Evolutionary conservation across 2,329 filamentous ascomycete genomes (phyloP).

Genomic region (Colletotrichum endophyticum): DNA sequence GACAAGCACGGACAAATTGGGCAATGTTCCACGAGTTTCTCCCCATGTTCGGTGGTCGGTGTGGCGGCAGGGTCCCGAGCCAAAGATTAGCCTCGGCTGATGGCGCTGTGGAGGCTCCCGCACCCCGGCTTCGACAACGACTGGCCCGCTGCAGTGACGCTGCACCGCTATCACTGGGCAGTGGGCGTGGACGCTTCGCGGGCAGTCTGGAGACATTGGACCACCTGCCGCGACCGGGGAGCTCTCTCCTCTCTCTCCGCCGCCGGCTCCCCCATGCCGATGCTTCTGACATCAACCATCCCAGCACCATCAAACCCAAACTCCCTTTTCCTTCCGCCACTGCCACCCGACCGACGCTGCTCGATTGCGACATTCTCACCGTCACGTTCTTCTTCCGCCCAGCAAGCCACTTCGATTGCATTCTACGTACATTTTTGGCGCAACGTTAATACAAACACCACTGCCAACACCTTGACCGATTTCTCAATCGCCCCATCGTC

Average conservation of each 20-base stretch:
- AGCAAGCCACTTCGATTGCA: not conserved
- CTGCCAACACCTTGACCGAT: not conserved
- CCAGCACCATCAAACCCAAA: not conserved
- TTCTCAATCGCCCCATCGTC: not conserved
- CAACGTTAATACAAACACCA: not conserved
- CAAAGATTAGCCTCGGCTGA: conserved; percentile 16
- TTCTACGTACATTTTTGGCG: not conserved
- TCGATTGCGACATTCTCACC: not conserved
- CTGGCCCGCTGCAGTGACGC: not conserved
- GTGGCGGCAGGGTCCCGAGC: not conserved
- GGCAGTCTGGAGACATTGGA: not conserved
- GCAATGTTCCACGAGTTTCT: conserved; percentile 11
- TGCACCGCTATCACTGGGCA: not conserved
- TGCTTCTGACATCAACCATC: conserved; percentile 11
- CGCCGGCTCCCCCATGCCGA: not conserved
- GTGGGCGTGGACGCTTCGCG: not conserved
- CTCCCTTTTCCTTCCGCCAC: not conserved
- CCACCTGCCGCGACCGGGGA: conserved; percentile 4
- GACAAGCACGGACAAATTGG: not conserved
- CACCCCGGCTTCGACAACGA: not conserved
- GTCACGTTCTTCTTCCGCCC: not conserved
- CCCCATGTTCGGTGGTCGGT: not conserved
- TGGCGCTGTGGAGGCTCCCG: conserved; percentile 6
- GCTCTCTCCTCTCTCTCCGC: not conserved
- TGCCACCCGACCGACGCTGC: not conserved